Evolutionary conservation across 83 land plant species (phyloP).

Genomic region (Thuja plicata): DNA sequence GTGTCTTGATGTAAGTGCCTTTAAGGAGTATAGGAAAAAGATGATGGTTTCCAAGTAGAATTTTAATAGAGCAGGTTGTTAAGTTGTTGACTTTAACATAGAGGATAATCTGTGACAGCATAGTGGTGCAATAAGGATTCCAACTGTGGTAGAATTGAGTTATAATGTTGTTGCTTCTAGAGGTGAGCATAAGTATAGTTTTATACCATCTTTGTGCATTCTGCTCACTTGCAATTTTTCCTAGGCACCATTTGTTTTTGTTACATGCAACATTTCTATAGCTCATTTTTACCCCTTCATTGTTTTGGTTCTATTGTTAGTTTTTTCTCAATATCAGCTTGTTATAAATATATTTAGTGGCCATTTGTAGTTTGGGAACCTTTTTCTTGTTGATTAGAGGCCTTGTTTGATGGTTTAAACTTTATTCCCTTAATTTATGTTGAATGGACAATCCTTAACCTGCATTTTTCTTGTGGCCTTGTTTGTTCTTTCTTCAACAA

Average conservation of each 20-base stretch:
- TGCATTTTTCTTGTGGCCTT: background rate
- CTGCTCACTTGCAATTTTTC: background rate
- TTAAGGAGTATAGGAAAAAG: no score
- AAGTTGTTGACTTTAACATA: no score
- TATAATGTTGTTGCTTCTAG: no score
- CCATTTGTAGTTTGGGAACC: background rate
- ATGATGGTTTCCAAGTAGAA: no score
- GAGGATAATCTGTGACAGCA: no score
- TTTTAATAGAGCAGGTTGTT: no score
- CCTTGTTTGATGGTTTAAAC: background rate
- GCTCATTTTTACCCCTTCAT: background rate
- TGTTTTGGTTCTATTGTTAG: background rate
- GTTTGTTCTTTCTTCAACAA: background rate
- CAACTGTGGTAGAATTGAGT: no score
- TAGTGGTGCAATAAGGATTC: no score
- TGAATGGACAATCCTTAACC: background rate
- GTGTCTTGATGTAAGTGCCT: no score
- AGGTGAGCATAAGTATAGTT: no score
- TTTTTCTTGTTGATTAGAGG: background rate
- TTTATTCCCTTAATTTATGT: background rate
- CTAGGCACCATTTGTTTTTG: no score
- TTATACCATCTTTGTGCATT: no score
- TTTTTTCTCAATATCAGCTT: background rate
- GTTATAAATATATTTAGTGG: background rate
- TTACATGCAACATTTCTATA: background rate